Conservation (phyloP, 345 rosid species). For the Sonneratia alba region DNA sequence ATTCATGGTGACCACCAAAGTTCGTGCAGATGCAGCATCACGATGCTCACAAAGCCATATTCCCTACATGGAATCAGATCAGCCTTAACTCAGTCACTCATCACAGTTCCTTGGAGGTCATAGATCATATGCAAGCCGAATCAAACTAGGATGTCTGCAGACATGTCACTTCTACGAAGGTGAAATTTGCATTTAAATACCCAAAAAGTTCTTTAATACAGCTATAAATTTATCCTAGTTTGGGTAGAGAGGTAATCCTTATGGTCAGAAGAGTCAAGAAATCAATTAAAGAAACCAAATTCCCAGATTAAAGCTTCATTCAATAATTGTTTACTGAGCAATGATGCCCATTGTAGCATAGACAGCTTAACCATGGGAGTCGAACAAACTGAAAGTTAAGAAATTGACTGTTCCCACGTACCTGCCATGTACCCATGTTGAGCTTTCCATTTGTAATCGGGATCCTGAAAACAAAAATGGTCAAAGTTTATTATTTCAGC, state of each 20-base stretch:
- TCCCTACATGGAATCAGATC: constrained; percentile 41
- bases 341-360: no score
- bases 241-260: neutral
- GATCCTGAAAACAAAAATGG: constrained; percentile 38
- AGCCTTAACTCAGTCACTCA: neutral
- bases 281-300: neutral
- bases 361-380: neutral
- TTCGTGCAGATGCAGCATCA: constrained; percentile 66
- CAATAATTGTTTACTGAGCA: no score
- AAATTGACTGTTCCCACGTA: constrained; percentile 9
- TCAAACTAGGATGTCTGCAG: neutral
- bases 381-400: neutral
- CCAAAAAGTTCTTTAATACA: neutral
- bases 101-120: neutral
- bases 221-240: neutral
- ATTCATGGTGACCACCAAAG: constrained; percentile 75
- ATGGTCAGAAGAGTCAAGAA: neutral
- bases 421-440: constrained; percentile 98
- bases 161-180: neutral
- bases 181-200: neutral
- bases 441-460: constrained; percentile 78
- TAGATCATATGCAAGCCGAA: neutral
- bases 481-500: constrained; percentile 5
- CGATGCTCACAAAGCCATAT: constrained; percentile 98
- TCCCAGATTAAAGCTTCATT: neutral